Conservation (phyloP, 1,284 basidiomycete species). For the Microbotryum intermedium region DNA sequence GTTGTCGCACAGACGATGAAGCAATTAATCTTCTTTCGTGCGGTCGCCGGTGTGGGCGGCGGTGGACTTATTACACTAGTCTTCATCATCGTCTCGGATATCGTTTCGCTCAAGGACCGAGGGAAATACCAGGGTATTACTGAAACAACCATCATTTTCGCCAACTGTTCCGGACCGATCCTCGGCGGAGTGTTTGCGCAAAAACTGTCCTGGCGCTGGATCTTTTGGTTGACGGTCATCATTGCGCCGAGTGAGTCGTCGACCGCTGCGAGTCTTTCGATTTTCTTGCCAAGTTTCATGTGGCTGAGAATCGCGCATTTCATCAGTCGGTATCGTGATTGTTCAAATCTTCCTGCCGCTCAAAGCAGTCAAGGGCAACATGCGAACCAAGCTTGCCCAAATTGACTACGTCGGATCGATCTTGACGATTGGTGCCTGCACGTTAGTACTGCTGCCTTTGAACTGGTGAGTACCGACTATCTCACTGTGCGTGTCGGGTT, state of each 20-base stretch:
- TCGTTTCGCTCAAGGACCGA: slow-evolving; percentile 52
- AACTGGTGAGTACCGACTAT: slow-evolving; percentile 45
- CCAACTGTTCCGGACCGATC: slow-evolving; percentile 40
- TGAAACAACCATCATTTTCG: slow-evolving; percentile 34
- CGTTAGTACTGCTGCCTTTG: slow-evolving; percentile 55
- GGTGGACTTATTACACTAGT: slow-evolving; percentile 58
- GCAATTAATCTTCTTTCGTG: slow-evolving; percentile 64
- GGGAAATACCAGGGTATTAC: slow-evolving; percentile 42
- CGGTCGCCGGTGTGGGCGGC: slow-evolving; percentile 56
- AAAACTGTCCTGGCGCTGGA: slow-evolving; percentile 51
- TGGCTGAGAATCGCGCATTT: slow-evolving; percentile 49
- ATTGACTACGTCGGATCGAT: slow-evolving; percentile 58
- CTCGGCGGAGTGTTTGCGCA: slow-evolving; percentile 44
- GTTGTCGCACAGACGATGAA: slow-evolving; percentile 57
- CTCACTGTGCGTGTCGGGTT: no score
- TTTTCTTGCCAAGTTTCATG: slow-evolving; percentile 1
- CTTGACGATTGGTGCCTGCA: slow-evolving; percentile 48
- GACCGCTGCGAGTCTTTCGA: slow-evolving; percentile 10
- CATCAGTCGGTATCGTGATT: slow-evolving; percentile 50
- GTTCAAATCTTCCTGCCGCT: slow-evolving; percentile 54
- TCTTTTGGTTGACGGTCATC: neutral
- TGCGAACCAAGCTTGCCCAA: slow-evolving; percentile 51
- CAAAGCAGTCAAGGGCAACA: slow-evolving; percentile 54
- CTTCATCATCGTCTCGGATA: slow-evolving; percentile 57
- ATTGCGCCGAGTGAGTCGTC: slow-evolving; percentile 3